Evolutionary conservation across 805 yeast genomes (phyloP).

Genomic region (Candida hungchunana): DNA sequence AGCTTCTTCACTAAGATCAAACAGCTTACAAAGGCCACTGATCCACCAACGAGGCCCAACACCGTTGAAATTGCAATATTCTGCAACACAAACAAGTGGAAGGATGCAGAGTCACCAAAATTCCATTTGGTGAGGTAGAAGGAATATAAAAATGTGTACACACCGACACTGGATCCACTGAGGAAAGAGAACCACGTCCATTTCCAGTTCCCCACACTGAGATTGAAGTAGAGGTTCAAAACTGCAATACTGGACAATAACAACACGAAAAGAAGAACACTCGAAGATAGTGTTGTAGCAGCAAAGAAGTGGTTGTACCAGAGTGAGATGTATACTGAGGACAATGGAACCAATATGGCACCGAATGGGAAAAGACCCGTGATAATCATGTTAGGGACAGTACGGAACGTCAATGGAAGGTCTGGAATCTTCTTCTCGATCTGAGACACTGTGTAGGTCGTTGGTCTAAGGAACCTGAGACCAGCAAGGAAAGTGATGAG

Average conservation of each 20-base stretch:
- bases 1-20: constrained; percentile 18
- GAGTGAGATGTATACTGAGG: constrained; percentile 23
- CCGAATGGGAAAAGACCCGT: constrained; percentile 30
- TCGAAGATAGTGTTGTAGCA: constrained; percentile 16
- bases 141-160: constrained; percentile 24
- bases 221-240: constrained; percentile 22
- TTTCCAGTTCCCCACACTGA: constrained; percentile 28
- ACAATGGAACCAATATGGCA: constrained; percentile 25
- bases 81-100: constrained; percentile 23
- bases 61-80: constrained; percentile 23
- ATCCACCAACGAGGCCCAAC: constrained; percentile 24
- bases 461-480: constrained; percentile 11
- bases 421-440: constrained; percentile 23
- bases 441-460: constrained; percentile 13
- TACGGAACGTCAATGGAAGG: constrained; percentile 25
- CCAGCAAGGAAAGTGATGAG: constrained; percentile 13
- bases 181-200: constrained; percentile 29
- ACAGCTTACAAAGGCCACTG: constrained; percentile 19
- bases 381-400: constrained; percentile 25
- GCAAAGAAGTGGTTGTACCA: constrained; percentile 27
- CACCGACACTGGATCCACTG: constrained; percentile 26
- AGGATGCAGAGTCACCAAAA: constrained; percentile 27
- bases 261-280: constrained; percentile 16
- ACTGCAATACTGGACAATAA: constrained; percentile 18
- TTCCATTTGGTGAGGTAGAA: constrained; percentile 24